Evolutionary conservation across 495 filamentous ascomycete genomes (phyloP).

Genomic region (Penicillium canariense): DNA sequence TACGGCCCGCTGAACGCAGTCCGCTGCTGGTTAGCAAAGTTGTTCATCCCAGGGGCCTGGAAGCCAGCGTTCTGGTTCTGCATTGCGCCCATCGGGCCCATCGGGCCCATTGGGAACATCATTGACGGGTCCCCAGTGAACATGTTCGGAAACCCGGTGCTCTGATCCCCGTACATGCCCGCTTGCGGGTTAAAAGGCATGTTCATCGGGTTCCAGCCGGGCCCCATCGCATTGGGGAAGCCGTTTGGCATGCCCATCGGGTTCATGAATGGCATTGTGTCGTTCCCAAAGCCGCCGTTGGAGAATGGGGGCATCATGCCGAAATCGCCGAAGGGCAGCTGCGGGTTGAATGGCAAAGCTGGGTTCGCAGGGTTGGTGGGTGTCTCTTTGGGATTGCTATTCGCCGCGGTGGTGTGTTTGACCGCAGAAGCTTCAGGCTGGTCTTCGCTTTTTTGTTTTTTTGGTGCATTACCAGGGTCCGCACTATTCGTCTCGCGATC

Average conservation of each 20-base stretch:
- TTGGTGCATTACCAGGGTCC: constrained; percentile 23
- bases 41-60: constrained; percentile 37
- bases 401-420: neutral
- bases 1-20: constrained; percentile 59
- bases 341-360: constrained; percentile 31
- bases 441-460: constrained; percentile 38
- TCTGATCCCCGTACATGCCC: constrained; percentile 51
- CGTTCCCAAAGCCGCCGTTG: constrained; percentile 38
- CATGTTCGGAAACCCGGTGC: constrained; percentile 36
- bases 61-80: constrained; percentile 33
- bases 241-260: constrained; percentile 50
- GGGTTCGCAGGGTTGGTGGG: constrained; percentile 6
- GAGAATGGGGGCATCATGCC: constrained; percentile 40
- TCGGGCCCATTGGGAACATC: constrained; percentile 38
- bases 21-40: constrained; percentile 72
- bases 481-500: constrained; percentile 28
- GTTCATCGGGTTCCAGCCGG: constrained; percentile 51
- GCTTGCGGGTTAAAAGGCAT: constrained; percentile 42
- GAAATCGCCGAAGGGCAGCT: constrained; percentile 34
- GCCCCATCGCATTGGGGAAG: constrained; percentile 44
- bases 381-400: constrained; percentile 15
- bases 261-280: constrained; percentile 53
- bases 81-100: constrained; percentile 28
- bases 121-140: constrained; percentile 45
- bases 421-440: neutral